Base-by-base conservation (phyloP, 495 filamentous ascomycete genomes). In the Lepraria neglecta region DNA sequence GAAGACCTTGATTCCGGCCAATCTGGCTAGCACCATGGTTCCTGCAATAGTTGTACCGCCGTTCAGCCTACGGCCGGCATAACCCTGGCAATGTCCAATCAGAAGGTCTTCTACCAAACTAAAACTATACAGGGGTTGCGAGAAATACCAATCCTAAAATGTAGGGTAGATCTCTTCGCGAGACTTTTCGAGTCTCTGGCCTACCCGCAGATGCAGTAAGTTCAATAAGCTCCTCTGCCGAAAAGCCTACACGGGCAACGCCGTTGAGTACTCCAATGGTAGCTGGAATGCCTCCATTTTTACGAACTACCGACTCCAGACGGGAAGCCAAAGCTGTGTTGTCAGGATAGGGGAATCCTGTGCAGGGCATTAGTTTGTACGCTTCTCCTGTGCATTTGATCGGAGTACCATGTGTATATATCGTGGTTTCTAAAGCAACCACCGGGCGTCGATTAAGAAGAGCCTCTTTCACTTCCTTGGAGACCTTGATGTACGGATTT, bases 31-130 rank as follows among this genome's bases (percentile, higher is more conserved):
- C 40, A 96, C 71, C 90, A 94, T 96, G 3, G 94, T 98, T 1
- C 88, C 91, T 5, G 92, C 84, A 50, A 98, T 85, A 0, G 94
- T 98, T 4, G 94, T 98, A 1, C 94, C 94, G 45, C 91, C 94
- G 68, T 94, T 85, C 27, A 91, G 78, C 47, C 74, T 77, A 60
- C 81, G 80, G 27, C 87, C 88, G 33, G 78, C 68, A 48, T 86
- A 67, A 43, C 85, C 81, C 85, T 90, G 65, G 6, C 60, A 56
- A 43, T 62, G 3, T 45, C 61, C 10, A 54, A 59, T 27, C 60
- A 53, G 68, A 42, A 12, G 19, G 27, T 40, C 19, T 43, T 53
- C 6, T 17, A 19, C 21, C 19, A 11, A 15, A 33, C 3, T 0
- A 15, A 51, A 17, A 17, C 6, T 27, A 12, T 21, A 35, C 19